Evolutionary conservation across 1,139 yeast genomes (phyloP), one percentile per base, ranked within the genome.

Genomic region (Debaryomyces udenii): DNA sequence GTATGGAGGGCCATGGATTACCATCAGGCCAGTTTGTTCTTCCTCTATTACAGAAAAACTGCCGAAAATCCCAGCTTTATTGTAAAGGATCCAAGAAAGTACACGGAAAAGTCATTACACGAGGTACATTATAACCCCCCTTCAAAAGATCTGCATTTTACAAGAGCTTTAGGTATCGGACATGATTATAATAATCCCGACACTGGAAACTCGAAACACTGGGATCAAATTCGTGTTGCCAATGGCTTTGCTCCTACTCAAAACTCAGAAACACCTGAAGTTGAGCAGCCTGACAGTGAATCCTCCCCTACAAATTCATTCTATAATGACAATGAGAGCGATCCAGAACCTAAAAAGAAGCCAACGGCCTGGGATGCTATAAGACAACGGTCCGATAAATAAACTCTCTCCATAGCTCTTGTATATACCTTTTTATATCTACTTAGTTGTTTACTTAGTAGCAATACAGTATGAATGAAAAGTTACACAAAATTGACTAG

Each of bases 1-100:
- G 71, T 62, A 10, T 73, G 77, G 77, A 60, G 59, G 42, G 45
- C 68, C 6, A 62, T 72, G 63, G 71, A 67, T 35, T 62, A 61
- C 35, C 68, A 63, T 40, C 72, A 64, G 36, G 58, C 68, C 2
- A 63, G 70, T 3, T 50, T 68, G 37, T 71, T 66, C 47, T 67
- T 58, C 41, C 46, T 69, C 17, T 72, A 72, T 53, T 72, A 59
- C 50, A 49, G 57, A 28, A 60, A 61, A 41, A 56, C 74, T 1
- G 55, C 66, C 5, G 55, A 57, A 10, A 72, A 72, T 43, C 66
- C 73, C 2, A 53, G 59, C 33, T 63, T 53, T 43, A 64, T 67
- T 3, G 51, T 70, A 37, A 61, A 62, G 35, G 76, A 73, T 42
- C 77, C 76, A 2, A 53, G 74, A 41, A 54, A 53, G 0, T 57